Evolutionary conservation across 176 grass and related monocot species (phyloP).

Genomic region (Melocanna baccifera): DNA sequence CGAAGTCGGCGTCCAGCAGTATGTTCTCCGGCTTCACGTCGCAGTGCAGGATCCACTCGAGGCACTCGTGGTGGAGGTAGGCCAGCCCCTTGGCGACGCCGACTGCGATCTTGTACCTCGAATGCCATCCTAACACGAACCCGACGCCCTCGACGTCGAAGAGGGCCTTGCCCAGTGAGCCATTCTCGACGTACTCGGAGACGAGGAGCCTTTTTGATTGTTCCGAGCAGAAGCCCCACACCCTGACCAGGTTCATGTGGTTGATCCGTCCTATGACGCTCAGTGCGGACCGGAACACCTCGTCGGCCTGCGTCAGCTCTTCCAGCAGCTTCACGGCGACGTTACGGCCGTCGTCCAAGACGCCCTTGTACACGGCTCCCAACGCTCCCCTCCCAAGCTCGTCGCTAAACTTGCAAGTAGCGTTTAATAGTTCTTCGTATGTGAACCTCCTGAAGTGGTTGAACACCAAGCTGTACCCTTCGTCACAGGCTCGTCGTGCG

Average conservation of each 20-base stretch:
- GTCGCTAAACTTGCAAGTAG: conserved; percentile 41
- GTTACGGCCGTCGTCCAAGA: conserved; percentile 39
- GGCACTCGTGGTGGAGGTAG: conserved; percentile 75
- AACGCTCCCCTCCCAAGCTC: conserved; percentile 42
- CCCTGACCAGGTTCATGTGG: conserved; percentile 65
- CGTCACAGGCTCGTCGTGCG: neutral
- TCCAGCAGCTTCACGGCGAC: conserved; percentile 53
- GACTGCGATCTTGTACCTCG: conserved; percentile 45
- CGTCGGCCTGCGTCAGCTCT: conserved; percentile 43
- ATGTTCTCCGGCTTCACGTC: conserved; percentile 86
- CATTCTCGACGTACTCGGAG: conserved; percentile 50
- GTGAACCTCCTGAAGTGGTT: conserved; percentile 59
- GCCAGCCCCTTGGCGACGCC: conserved; percentile 57
- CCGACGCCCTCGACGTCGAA: conserved; percentile 9
- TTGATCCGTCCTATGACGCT: conserved; percentile 64
- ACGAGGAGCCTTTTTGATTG: conserved; percentile 46
- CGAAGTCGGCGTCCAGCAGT: conserved; percentile 49
- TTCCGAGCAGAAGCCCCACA: conserved; percentile 59
- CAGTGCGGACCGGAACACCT: conserved; percentile 65
- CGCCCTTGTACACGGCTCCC: conserved; percentile 57
- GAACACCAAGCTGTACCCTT: conserved; percentile 39
- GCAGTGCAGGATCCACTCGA: conserved; percentile 81
- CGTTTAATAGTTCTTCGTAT: conserved; percentile 53
- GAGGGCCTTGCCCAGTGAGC: conserved; percentile 51
- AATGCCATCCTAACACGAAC: neutral